phyloP scores from a whole-genome alignment of 768 basidiomycete genomes.

The Leccinum aurantiacum region DNA sequence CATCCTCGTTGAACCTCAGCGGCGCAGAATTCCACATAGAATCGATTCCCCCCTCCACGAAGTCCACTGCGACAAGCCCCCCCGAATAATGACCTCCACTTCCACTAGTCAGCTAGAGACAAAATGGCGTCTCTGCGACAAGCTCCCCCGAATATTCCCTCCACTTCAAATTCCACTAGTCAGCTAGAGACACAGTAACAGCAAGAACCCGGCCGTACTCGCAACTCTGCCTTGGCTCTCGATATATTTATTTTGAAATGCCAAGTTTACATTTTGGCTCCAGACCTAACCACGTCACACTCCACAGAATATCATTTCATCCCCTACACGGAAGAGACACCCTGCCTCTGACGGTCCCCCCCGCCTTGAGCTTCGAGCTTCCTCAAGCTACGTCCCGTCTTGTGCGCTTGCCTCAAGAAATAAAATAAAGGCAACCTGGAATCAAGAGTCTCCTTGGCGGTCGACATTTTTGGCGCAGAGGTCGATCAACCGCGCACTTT shows the following conservation, averaged over 20 bases:
- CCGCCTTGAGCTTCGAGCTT: not conserved
- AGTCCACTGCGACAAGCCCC: not conserved
- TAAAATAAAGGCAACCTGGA: not conserved
- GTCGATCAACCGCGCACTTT: not conserved
- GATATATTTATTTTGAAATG: not conserved
- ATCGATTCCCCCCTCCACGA: not conserved
- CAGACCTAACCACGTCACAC: not conserved
- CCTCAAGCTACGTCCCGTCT: not conserved
- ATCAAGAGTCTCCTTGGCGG: not conserved
- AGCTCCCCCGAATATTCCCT: not conserved
- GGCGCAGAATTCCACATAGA: constrained; percentile 2
- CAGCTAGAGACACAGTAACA: no score
- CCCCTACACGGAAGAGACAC: not conserved
- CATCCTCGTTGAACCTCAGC: constrained; percentile 4
- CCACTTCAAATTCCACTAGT: no score
- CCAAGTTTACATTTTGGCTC: not conserved
- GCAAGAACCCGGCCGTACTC: not conserved
- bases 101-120: no score
- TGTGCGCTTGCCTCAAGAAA: not conserved
- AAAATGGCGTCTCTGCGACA: not conserved
- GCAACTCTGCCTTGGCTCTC: not conserved
- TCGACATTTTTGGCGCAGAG: not conserved
- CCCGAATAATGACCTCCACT: no score
- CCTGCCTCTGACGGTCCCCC: not conserved
- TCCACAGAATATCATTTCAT: constrained; percentile 7